Conservation (phyloP, 257 asterid genomes). For the Striga asiatica region DNA sequence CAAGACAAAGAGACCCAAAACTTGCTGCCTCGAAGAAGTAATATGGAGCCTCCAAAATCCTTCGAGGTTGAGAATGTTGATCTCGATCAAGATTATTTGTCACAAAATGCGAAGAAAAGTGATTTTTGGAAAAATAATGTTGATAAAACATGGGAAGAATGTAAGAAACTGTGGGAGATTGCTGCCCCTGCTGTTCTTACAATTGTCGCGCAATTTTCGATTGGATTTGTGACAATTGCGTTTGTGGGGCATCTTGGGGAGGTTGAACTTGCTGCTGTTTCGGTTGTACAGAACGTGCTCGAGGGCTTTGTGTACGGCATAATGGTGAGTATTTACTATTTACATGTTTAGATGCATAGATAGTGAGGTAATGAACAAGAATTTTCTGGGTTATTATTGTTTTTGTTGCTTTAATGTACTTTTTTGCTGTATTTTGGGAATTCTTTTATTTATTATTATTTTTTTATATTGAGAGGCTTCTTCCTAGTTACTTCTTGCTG, state of each 20-base stretch:
- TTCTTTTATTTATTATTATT: too few species aligned
- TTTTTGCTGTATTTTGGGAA: too few species aligned
- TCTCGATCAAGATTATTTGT: not conserved
- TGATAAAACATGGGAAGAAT: conserved; percentile 39
- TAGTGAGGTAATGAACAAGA: too few species aligned
- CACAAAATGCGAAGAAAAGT: too few species aligned
- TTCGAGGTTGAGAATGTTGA: conserved; percentile 21
- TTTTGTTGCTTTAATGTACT: too few species aligned
- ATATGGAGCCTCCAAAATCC: conserved; percentile 23
- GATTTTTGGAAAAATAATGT: conserved; percentile 8
- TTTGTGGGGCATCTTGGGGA: conserved; percentile 74
- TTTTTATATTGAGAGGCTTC: too few species aligned
- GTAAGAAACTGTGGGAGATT: conserved; percentile 59
- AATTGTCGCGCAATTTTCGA: conserved; percentile 59
- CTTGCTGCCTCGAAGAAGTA: conserved; percentile 23
- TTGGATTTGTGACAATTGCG: conserved; percentile 57
- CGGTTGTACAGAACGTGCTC: conserved; percentile 69
- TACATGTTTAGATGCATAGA: not conserved
- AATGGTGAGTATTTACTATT: conserved; percentile 65
- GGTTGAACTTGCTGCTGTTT: conserved; percentile 69
- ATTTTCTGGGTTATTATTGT: too few species aligned
- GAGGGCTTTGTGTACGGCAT: conserved; percentile 74
- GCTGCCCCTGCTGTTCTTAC: conserved; percentile 64
- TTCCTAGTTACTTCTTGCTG: too few species aligned
- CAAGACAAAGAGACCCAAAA: conserved; percentile 26